Base-by-base conservation (phyloP, 2,329 filamentous ascomycete species). In the Bipolaris bicolor region DNA sequence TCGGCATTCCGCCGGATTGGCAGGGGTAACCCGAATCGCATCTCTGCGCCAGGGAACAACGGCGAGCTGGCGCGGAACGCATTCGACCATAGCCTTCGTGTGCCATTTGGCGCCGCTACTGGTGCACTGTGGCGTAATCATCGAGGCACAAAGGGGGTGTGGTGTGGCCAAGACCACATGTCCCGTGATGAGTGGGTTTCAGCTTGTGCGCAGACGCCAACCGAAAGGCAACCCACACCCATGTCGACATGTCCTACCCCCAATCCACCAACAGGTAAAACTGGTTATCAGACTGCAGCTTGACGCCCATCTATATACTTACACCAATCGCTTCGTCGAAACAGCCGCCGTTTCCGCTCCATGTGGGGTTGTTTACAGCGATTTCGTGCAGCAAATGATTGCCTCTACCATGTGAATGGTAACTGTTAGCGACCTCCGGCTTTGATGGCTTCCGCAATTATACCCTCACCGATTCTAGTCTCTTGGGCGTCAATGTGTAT, bases 11-110 rank as follows among this genome's bases (percentile, higher is more conserved):
- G 24, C n/a, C 40, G 15, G 39, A 49, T 48, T 48, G 60, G 52
- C 62, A 61, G 52, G 60, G 57, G 52, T 60, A 43, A 34, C 29
- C 67, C 68, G 65, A 63, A 58, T 66, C 66, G 62, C 60, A 59
- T 58, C 52, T 54, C 56, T 52, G 50, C 48, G 5, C 62, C 20
- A 34, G 54, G 55, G 52, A 52, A 46, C 56, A 66, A 63, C 65
- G 60, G 58, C 63, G 54, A 59, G 62, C 62, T 63, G 56, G 57
- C 55, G 7, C 7, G 56, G 45, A 48, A 58, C 58, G 49, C 51
- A 55, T 45, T 39, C 56, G 55, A 56, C 60, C 58, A 43, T 64
- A 60, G 57, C 53, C 59, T 57, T 47, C 16, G 18, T 18, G 29
- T 36, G 33, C 44, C 16, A 26, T 31, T 31, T 36, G 20, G 51